These are phyloP conservation scores for Talaromyces ruber DNA, from an alignment of 495 filamentous ascomycete genomes.

Conservation along the genomic window DNA sequence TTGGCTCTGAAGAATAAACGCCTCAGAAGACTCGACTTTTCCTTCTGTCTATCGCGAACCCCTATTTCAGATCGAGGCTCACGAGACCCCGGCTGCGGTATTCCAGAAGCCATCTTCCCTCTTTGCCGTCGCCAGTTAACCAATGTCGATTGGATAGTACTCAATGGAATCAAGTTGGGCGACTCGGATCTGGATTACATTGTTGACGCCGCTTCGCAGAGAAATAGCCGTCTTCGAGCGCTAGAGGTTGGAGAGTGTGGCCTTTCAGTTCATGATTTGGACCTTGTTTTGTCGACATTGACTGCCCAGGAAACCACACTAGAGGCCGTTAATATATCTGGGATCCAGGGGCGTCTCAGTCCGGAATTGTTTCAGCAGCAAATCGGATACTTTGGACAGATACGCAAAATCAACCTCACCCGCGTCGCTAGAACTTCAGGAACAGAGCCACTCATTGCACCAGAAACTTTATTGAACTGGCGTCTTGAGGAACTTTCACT, in stretches of 20 bases:
- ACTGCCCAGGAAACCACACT: slow-evolving; percentile 59
- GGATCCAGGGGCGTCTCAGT: slow-evolving; percentile 64
- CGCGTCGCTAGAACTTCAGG: slow-evolving; percentile 55
- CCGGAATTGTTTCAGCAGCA: slow-evolving; percentile 53
- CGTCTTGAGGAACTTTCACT: slow-evolving; percentile 65
- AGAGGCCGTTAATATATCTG: slow-evolving; percentile 69
- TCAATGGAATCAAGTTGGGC: slow-evolving; percentile 77
- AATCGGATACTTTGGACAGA: slow-evolving; percentile 56
- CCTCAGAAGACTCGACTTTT: slow-evolving; percentile 58
- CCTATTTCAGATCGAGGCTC: slow-evolving; percentile 41
- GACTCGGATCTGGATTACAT: slow-evolving; percentile 70
- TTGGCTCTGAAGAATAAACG: slow-evolving; percentile 59
- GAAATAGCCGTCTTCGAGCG: slow-evolving; percentile 60
- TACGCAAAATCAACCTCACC: slow-evolving; percentile 65
- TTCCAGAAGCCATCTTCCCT: slow-evolving; percentile 71
- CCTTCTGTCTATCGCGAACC: slow-evolving; percentile 42
- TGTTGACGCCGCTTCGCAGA: slow-evolving; percentile 58
- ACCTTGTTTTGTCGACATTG: slow-evolving; percentile 34
- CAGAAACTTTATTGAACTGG: slow-evolving; percentile 64
- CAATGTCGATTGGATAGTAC: slow-evolving; percentile 68
- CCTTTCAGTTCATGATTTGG: slow-evolving; percentile 46
- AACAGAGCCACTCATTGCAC: slow-evolving; percentile 53
- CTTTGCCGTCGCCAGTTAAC: slow-evolving; percentile 65
- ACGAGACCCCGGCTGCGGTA: slow-evolving; percentile 63
- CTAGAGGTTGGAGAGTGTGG: slow-evolving; percentile 76